Conservation (phyloP, 768 basidiomycete species). For the Suillus fuscotomentosus region DNA sequence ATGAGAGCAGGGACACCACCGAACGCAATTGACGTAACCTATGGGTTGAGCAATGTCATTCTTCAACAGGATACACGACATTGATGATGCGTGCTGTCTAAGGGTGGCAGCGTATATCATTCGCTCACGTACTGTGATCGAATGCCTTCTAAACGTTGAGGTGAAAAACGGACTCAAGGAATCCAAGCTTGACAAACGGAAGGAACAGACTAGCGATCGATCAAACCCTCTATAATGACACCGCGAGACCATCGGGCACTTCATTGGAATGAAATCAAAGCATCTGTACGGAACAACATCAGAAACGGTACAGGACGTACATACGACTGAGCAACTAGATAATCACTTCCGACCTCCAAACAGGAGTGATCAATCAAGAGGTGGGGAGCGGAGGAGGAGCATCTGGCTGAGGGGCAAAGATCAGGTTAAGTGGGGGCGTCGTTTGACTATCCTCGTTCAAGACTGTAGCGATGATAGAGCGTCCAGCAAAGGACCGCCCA, state of each 20-base stretch:
- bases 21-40: neutral
- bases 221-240: neutral
- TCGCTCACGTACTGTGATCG: neutral
- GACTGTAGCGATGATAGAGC: conserved; percentile 85
- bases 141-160: neutral
- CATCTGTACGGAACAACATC: conserved; percentile 1
- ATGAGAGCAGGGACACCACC: neutral
- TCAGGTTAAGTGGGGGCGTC: conserved; percentile 76
- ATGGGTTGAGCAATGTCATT: neutral
- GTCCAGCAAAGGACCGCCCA: conserved; percentile 82
- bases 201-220: conserved; percentile 9
- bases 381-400: conserved; percentile 75
- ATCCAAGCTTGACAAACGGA: neutral
- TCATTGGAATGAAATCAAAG: neutral
- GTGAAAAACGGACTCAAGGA: neutral
- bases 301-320: conserved; percentile 13
- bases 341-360: conserved; percentile 15
- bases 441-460: conserved; percentile 83
- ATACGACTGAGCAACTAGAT: conserved; percentile 17
- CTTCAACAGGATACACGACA: neutral
- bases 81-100: neutral
- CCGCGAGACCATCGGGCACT: neutral
- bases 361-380: conserved; percentile 16
- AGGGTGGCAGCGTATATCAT: neutral
- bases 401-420: conserved; percentile 83